A percentile compares a stretch with the other conserved stretches of the same genome.
These are phyloP conservation scores for Cyberlindnera meyerae DNA, from an alignment of 805 yeast species.

Conservation along the genomic window DNA sequence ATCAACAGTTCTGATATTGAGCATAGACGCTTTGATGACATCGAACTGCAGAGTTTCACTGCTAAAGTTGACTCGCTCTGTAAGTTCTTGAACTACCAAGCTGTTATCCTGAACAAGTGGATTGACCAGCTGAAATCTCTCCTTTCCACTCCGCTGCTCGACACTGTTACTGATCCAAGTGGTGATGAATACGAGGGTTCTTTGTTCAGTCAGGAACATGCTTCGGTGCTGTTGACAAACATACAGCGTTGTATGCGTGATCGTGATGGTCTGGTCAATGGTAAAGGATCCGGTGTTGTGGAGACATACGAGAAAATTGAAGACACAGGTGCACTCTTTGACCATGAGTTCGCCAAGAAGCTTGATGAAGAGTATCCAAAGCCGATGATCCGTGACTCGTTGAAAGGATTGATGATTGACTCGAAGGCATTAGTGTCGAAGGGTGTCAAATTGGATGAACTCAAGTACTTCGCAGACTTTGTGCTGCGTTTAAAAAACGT, in stretches of 20 bases:
- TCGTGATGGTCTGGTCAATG: conserved; percentile 33
- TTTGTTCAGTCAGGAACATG: conserved; percentile 68
- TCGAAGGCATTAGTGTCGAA: conserved; percentile 10
- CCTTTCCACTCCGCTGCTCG: conserved; percentile 48
- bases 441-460: conserved; percentile 3
- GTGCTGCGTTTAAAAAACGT: conserved; percentile 22
- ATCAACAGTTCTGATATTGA: background rate
- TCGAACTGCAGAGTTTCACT: conserved; percentile 13
- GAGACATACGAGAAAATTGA: conserved; percentile 10
- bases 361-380: conserved; percentile 9
- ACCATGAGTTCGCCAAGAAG: conserved; percentile 7
- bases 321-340: conserved; percentile 7
- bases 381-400: conserved; percentile 1
- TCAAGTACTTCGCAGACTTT: conserved; percentile 7
- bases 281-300: conserved; percentile 15
- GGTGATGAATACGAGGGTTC: conserved; percentile 71
- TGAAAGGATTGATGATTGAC: conserved; percentile 14
- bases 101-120: conserved; percentile 48
- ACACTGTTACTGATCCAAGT: conserved; percentile 34
- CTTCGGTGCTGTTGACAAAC: conserved; percentile 52
- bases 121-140: conserved; percentile 37
- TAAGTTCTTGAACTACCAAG: conserved; percentile 46
- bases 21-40: background rate
- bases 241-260: conserved; percentile 44
- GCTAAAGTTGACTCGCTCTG: conserved; percentile 15